phyloP scores from a whole-genome alignment of 2,329 filamentous ascomycete genomes.

The Escovopsis weberi region DNA sequence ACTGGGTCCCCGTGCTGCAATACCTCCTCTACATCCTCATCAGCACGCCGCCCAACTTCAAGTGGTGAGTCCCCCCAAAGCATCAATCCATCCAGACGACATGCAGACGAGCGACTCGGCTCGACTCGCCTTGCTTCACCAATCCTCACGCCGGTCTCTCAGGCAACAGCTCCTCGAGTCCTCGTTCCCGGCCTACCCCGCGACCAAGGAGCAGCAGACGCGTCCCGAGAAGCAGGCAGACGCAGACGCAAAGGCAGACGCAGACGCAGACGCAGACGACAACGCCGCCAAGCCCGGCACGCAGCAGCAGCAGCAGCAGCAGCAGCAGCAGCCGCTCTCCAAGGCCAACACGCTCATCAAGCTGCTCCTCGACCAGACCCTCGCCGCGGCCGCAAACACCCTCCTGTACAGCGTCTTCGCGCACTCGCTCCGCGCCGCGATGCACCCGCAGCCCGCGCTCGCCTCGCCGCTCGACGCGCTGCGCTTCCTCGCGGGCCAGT shows the following conservation, averaged over 20 bases:
- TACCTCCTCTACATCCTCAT: constrained; percentile 63
- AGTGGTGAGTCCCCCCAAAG: constrained; percentile 43
- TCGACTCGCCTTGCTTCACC: too few species aligned
- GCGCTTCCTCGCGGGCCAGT: constrained; percentile 10
- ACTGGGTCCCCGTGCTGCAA: constrained; percentile 55
- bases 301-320: background rate
- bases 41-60: constrained; percentile 66
- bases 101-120: too few species aligned
- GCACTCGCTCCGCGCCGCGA: constrained; percentile 38
- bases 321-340: constrained; percentile 25
- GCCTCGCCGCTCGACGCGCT: constrained; percentile 21
- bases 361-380: constrained; percentile 52
- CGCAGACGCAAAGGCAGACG: constrained; percentile 20
- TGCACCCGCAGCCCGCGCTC: constrained; percentile 25
- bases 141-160: too few species aligned
- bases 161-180: constrained; percentile 66
- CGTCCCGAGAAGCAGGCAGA: constrained; percentile 9
- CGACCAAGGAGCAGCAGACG: constrained; percentile 20
- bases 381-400: constrained; percentile 52
- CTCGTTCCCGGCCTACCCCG: constrained; percentile 52
- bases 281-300: constrained; percentile 18
- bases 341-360: constrained; percentile 52
- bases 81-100: background rate
- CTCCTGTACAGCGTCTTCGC: constrained; percentile 47
- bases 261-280: too few species aligned